Evolutionary conservation across 148 eudicot species (phyloP).

Genomic region (Camellia sinensis): DNA sequence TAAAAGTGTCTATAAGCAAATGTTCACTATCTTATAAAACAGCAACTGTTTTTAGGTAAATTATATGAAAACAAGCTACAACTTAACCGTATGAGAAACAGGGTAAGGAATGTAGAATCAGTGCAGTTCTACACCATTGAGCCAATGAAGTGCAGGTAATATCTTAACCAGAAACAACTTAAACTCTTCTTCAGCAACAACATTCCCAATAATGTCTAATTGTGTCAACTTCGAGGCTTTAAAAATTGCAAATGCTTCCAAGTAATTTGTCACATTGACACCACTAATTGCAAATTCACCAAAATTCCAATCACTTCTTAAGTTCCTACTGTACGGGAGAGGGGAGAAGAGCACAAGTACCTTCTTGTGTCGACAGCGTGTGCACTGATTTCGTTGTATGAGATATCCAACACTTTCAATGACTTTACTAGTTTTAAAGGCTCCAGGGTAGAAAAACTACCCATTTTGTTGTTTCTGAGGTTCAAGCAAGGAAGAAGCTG

Average conservation of each 20-base stretch:
- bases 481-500: slow-evolving; percentile 72
- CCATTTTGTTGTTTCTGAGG: slow-evolving; percentile 64
- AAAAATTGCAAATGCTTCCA: slow-evolving; percentile 64
- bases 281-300: no score
- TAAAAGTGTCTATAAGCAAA: no score
- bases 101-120: not conserved
- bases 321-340: slow-evolving; percentile 47
- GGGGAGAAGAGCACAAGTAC: no score
- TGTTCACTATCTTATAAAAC: no score
- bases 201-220: no score
- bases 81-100: not conserved
- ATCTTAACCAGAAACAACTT: no score
- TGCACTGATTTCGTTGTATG: no score
- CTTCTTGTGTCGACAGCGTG: no score
- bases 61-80: no score
- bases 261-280: slow-evolving; percentile 30
- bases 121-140: slow-evolving; percentile 36
- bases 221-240: no score
- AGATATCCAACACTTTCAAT: slow-evolving; percentile 49
- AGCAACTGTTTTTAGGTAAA: no score
- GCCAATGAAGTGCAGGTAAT: slow-evolving; percentile 58
- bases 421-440: slow-evolving; percentile 58
- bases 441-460: slow-evolving; percentile 61
- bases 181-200: no score
- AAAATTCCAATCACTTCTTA: slow-evolving; percentile 38